Evolutionary conservation across 495 filamentous ascomycete species (phyloP), one percentile per base, ranked within the genome.

Genomic region (Daldinia grandis): DNA sequence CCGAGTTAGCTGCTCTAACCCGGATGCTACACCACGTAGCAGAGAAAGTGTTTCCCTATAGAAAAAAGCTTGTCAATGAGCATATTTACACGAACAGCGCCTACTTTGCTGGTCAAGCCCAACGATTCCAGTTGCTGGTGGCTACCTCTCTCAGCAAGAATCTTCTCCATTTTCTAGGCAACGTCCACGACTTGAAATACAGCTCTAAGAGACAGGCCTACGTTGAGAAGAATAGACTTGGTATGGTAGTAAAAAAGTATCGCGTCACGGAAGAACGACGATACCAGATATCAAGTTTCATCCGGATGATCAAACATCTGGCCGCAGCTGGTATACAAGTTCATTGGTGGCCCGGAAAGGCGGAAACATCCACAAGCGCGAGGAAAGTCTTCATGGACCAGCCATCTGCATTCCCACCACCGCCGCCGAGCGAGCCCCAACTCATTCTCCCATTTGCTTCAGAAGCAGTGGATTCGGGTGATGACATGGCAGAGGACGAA

Each of bases 181-280:
- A 9, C 10, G 69, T 60, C 1, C n/a, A 49, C 4, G 14, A 24
- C 3, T 31, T 72, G 12, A 30, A 64, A 17, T 72, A 61, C 19
- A 68, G 50, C 19, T 0, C 8, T 0, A 61, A 21, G 15, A 37
- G 40, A 30, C 28, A 47, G 10, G 64, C 60, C 31, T 58, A 50
- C 3, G 31, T 72, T 0, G 25, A 64, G 31, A 55, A 30, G 6
- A 64, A 64, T 10, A 14, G 3, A 4, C 2, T 60, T 5, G 64
- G 60, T 1, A 0, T 64, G 6, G 25, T 37, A 0, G 57, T 17
- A 0, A 53, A 37, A 37, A 35, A 7, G 38, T 64, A 51, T n/a
- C 69, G 55, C n/a, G 40, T 27, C n/a, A 64, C 69, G 0, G 54
- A 59, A 5, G 60, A 64, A 5, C 59, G 69, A 9, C 55, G 64